Evolutionary conservation across 2,329 filamentous ascomycete species (phyloP), one percentile per base, ranked within the genome.

Genomic region (Diatrype stigma): DNA sequence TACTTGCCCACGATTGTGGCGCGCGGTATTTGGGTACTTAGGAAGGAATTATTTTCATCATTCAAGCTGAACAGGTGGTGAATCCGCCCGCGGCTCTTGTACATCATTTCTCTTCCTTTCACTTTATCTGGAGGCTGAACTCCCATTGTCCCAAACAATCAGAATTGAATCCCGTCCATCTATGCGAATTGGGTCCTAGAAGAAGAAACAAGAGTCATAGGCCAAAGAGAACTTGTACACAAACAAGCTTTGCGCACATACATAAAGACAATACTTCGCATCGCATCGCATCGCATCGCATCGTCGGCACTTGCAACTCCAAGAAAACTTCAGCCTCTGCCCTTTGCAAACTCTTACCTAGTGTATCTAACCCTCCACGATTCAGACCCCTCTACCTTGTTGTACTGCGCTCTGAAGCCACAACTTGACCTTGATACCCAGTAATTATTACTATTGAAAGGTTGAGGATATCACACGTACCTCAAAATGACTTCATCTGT

Each of bases 401-500:
- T 45, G 35, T 16, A 23, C 14, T 19, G n/a, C 22, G 6, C 22
- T 44, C 14, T 4, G 21, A 44, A 44, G 42, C 38, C 50, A 37
- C 8, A 42, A 19, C 47, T 22, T 34, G 35, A 44, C 28, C 44
- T 51, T 42, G 14, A 17, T n/a, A 17, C 21, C 17, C 28, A 42
- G 37, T 26, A 47, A 28, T 17, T 47, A 53, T 50, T 54, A 50
- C 51, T 54, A 54, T 61, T 19, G 16, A 59, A 57, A 44, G 53
- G 51, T 51, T 47, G 47, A 58, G 49, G 47, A 48, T 45, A 44
- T 51, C 54, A 52, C 49, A 40, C 46, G 52, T 56, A 56, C 48
- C 53, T 68, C 75, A 84, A 66, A 66, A 96, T 96, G 92, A 84
- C 90, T 69, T 96, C 94, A 51, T 97, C 92, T 60, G 94, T 99